Conservation (phyloP, 2,329 filamentous ascomycete species). For the Trichoderma sp. region DNA sequence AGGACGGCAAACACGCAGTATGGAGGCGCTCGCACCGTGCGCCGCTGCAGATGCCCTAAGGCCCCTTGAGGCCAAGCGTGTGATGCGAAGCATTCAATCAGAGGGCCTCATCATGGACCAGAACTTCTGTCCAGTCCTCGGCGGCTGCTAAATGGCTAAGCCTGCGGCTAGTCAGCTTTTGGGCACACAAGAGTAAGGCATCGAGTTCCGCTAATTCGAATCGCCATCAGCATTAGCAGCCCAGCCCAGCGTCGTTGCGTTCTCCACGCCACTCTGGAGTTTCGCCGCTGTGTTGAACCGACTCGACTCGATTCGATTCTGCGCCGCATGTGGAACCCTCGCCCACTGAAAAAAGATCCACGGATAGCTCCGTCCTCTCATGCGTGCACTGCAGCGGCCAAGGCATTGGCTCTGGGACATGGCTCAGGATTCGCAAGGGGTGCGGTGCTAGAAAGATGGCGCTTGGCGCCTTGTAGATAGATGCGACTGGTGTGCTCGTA, state of each 20-base stretch:
- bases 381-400: slow-evolving; percentile 12
- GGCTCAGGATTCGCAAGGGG: neutral
- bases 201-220: slow-evolving; percentile 3
- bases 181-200: neutral
- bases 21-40: slow-evolving; percentile 15
- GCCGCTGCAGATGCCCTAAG: slow-evolving; percentile 10
- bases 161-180: slow-evolving; percentile 17
- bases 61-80: neutral
- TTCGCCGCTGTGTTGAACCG: neutral
- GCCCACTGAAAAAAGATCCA: slow-evolving; percentile 4
- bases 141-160: slow-evolving; percentile 11
- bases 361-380: slow-evolving; percentile 12
- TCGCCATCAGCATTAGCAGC: slow-evolving; percentile 1
- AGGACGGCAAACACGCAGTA: neutral
- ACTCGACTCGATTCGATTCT: neutral
- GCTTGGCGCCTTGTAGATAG: neutral
- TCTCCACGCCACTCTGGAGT: slow-evolving; percentile 6
- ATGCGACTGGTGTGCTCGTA: neutral
- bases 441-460: neutral
- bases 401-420: slow-evolving; percentile 13
- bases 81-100: slow-evolving; percentile 10
- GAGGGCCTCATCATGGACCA: slow-evolving; percentile 1
- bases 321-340: neutral
- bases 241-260: neutral
- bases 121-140: slow-evolving; percentile 14